Conservation (phyloP, 108 stramenopile species). For the Nitzschia sp. region DNA sequence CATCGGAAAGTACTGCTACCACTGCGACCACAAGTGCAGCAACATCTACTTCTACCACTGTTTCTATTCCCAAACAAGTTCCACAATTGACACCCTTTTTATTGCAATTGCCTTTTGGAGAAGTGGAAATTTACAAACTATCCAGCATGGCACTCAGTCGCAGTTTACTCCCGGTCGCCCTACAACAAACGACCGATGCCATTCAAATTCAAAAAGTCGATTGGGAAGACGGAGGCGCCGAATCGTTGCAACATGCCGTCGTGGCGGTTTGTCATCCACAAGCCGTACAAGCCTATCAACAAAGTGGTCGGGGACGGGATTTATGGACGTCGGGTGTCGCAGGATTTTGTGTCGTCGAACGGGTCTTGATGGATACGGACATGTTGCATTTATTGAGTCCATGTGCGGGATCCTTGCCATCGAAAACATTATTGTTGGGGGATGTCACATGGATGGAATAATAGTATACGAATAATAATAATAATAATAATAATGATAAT, state of each 20-base stretch:
- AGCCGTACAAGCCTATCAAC: slow-evolving; percentile 64
- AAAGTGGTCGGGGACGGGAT: slow-evolving; percentile 60
- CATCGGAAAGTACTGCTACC: not conserved
- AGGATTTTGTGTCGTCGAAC: slow-evolving; percentile 84
- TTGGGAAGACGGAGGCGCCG: too few relatives aligned
- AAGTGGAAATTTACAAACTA: slow-evolving; percentile 64
- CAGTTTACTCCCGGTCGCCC: slow-evolving; percentile 78
- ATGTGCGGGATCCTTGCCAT: slow-evolving; percentile 76
- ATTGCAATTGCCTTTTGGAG: slow-evolving; percentile 57
- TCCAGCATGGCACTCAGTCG: slow-evolving; percentile 70
- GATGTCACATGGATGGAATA: slow-evolving; percentile 89
- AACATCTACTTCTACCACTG: slow-evolving; percentile 1
- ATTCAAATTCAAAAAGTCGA: slow-evolving; percentile 62
- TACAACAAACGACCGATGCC: slow-evolving; percentile 80
- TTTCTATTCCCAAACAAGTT: slow-evolving; percentile 28
- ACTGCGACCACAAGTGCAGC: not conserved
- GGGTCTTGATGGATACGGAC: slow-evolving; percentile 66
- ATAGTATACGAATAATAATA: not conserved
- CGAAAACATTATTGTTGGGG: slow-evolving; percentile 63
- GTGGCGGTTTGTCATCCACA: slow-evolving; percentile 86
- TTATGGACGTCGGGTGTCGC: slow-evolving; percentile 74
- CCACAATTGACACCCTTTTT: slow-evolving; percentile 79
- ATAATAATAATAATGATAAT: not conserved
- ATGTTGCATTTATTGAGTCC: slow-evolving; percentile 74
- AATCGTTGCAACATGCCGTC: slow-evolving; percentile 56